Conservation (phyloP, 768 basidiomycete species). For the Podaxis sp. region DNA sequence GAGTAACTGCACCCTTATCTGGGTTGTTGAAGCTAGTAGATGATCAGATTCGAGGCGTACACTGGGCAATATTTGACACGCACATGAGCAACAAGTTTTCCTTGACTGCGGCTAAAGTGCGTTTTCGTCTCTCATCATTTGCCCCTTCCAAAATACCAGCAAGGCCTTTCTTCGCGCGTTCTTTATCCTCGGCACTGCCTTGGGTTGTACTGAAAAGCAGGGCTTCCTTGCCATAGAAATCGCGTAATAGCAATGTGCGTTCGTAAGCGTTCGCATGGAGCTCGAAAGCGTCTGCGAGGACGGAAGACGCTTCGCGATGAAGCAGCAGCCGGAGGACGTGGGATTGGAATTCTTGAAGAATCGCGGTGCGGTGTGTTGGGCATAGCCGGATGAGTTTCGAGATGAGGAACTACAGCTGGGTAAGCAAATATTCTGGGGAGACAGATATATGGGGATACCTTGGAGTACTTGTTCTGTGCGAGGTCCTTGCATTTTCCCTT, state of each 20-base stretch:
- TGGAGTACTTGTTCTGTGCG: slow-evolving; percentile 87
- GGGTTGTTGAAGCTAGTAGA: slow-evolving; percentile 77
- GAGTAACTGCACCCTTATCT: slow-evolving; percentile 84
- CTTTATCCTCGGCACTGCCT: slow-evolving; percentile 60
- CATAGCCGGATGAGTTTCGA: slow-evolving; percentile 76
- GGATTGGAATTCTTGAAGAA: slow-evolving; percentile 76
- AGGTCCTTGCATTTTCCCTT: slow-evolving; percentile 76
- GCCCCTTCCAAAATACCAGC: slow-evolving; percentile 60
- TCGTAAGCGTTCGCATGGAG: slow-evolving; percentile 85
- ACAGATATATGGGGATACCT: slow-evolving; percentile 41
- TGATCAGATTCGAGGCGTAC: not conserved
- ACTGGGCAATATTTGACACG: slow-evolving; percentile 21
- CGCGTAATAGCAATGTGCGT: slow-evolving; percentile 71
- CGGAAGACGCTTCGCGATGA: slow-evolving; percentile 79
- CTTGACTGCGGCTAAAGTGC: slow-evolving; percentile 65
- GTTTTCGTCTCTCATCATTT: slow-evolving; percentile 58
- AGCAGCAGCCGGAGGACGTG: slow-evolving; percentile 73
- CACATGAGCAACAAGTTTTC: slow-evolving; percentile 76
- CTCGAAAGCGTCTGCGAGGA: slow-evolving; percentile 87
- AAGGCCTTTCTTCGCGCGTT: slow-evolving; percentile 61
- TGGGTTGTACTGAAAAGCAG: slow-evolving; percentile 56
- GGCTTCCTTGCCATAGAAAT: slow-evolving; percentile 90
- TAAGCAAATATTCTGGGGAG: not conserved
- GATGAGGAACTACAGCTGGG: slow-evolving; percentile 59
- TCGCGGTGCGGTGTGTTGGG: slow-evolving; percentile 67